Conservation (phyloP, 176 grass and related monocot genomes). For the Lolium rigidum region DNA sequence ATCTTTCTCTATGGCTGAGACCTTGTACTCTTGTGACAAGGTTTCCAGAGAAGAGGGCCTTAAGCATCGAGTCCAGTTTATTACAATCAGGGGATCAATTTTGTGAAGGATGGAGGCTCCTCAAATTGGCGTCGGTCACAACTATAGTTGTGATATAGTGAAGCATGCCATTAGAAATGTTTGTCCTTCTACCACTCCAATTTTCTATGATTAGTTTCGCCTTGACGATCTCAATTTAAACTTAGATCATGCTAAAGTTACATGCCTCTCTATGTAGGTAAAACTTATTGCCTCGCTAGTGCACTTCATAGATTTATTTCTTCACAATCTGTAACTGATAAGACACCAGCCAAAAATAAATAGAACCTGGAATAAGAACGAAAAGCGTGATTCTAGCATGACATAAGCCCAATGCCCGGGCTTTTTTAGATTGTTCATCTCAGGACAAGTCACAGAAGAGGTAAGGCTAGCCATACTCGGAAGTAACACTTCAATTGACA, state of each 20-base stretch:
- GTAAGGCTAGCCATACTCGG: not conserved
- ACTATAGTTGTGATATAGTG: not conserved
- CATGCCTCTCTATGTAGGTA: not conserved
- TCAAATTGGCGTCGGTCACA: constrained; percentile 40
- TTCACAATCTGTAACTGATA: no score
- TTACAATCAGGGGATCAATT: constrained; percentile 66
- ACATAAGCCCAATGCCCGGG: no score
- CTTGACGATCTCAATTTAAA: not conserved
- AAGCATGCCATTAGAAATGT: not conserved
- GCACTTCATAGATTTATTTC: no score
- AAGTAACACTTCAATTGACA: not conserved
- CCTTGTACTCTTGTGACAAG: constrained; percentile 54
- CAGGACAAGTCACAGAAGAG: no score
- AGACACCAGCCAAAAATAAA: no score
- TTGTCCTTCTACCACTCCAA: not conserved
- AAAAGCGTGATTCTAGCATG: no score
- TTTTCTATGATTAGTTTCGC: not conserved
- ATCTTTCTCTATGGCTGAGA: constrained; percentile 13
- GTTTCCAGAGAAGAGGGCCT: constrained; percentile 59
- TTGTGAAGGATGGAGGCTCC: constrained; percentile 79
- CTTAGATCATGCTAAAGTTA: not conserved
- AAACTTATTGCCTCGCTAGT: no score
- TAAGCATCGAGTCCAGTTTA: constrained; percentile 44
- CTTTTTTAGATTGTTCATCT: no score
- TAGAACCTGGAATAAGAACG: no score